Percentiles rank a stretch among this genome's conserved stretches.
These are phyloP conservation scores for Candida labiduridarum DNA, from an alignment of 1,139 yeast genomes.

Conservation along the genomic window DNA sequence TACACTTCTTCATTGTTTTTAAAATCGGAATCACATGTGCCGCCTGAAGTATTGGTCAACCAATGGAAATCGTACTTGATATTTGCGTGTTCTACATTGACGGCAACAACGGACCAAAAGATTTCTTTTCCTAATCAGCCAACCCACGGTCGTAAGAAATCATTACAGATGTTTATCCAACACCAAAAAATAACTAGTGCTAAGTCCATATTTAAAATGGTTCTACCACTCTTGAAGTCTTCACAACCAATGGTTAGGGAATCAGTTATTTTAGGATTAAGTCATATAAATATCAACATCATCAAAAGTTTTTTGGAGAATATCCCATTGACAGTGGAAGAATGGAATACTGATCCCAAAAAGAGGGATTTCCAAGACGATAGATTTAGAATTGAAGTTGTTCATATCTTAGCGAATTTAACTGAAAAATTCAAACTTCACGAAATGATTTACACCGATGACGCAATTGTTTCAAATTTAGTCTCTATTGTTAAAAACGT, in stretches of 20 bases:
- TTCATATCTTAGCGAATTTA: conserved; percentile 71
- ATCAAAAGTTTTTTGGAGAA: conserved; percentile 82
- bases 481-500: conserved; percentile 66
- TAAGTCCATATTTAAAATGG: conserved; percentile 84
- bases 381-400: conserved; percentile 70
- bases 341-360: conserved; percentile 48
- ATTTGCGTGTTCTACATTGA: conserved; percentile 89
- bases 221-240: conserved; percentile 75
- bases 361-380: conserved; percentile 44
- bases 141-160: conserved; percentile 69
- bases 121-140: conserved; percentile 60
- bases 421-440: conserved; percentile 59
- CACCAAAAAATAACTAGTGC: conserved; percentile 95
- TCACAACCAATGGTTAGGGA: conserved; percentile 75
- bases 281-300: conserved; percentile 88
- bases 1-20: conserved; percentile 45
- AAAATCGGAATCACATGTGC: conserved; percentile 30
- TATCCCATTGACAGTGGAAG: conserved; percentile 61
- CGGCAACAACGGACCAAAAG: conserved; percentile 86
- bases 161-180: conserved; percentile 78
- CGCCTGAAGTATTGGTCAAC: conserved; percentile 75
- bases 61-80: conserved; percentile 90
- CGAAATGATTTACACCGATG: conserved; percentile 59
- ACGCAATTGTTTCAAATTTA: conserved; percentile 66
- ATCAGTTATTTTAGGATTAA: conserved; percentile 82